Evolutionary conservation across 2,329 filamentous ascomycete species (phyloP).

Genomic region (Cladophialophora immunda): DNA sequence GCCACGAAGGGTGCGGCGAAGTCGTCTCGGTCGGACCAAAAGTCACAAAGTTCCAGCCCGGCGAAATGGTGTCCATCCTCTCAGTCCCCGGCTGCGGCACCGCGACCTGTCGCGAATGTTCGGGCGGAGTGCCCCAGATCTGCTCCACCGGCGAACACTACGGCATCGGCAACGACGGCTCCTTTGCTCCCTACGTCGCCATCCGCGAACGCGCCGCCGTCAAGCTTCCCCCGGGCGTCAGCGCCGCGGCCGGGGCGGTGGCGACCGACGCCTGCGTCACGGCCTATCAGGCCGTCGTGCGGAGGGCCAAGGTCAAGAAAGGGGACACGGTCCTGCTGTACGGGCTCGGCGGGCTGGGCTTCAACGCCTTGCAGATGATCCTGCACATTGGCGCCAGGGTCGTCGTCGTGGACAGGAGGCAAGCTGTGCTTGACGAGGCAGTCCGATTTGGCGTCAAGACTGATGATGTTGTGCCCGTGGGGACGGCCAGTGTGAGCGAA

Average conservation of each 20-base stretch:
- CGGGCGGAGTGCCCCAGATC: slow-evolving; percentile 23
- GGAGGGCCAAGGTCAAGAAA: slow-evolving; percentile 19
- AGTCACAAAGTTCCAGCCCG: slow-evolving; percentile 23
- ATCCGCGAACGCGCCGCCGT: slow-evolving; percentile 23
- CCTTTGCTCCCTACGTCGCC: slow-evolving; percentile 28
- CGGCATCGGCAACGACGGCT: slow-evolving; percentile 28
- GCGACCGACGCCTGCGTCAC: slow-evolving; percentile 31
- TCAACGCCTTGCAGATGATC: slow-evolving; percentile 33
- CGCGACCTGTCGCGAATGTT: slow-evolving; percentile 20
- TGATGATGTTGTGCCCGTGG: slow-evolving; percentile 25
- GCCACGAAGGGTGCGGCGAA: slow-evolving; percentile 38
- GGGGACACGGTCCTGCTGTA: slow-evolving; percentile 9
- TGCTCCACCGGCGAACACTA: slow-evolving; percentile 20
- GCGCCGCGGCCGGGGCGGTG: slow-evolving; percentile 19
- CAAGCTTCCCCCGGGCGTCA: slow-evolving; percentile 22
- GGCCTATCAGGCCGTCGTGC: slow-evolving; percentile 29
- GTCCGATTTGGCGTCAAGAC: slow-evolving; percentile 27
- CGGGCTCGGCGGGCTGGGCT: slow-evolving; percentile 20
- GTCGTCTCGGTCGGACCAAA: slow-evolving; percentile 28
- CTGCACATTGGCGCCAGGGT: slow-evolving; percentile 24
- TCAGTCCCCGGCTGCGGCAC: slow-evolving; percentile 23
- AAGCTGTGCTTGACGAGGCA: slow-evolving; percentile 31
- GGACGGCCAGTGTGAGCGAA: slow-evolving; percentile 11
- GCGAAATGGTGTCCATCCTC: slow-evolving; percentile 28
- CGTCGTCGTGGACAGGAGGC: slow-evolving; percentile 28